phyloP scores from a whole-genome alignment of 2,329 filamentous ascomycete genomes.

The Xylaria sp. region DNA sequence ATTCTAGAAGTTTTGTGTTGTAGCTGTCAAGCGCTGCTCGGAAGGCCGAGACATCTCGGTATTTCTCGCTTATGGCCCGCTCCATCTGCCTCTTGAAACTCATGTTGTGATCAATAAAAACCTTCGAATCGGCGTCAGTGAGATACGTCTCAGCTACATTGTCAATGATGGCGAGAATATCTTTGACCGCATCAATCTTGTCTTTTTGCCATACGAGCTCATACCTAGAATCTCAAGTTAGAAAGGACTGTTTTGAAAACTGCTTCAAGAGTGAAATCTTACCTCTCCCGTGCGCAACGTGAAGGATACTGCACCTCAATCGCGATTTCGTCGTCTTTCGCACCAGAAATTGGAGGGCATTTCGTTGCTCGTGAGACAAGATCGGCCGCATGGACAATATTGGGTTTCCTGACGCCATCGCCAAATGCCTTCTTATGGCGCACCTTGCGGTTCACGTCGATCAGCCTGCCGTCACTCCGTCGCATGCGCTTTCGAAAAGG shows the following conservation, averaged over 20 bases:
- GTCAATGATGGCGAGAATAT: conserved; percentile 76
- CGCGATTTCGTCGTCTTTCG: conserved; percentile 62
- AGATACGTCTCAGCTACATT: conserved; percentile 81
- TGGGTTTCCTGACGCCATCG: conserved; percentile 53
- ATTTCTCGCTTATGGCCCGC: conserved; percentile 75
- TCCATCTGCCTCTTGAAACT: conserved; percentile 82
- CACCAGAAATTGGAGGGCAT: conserved; percentile 62
- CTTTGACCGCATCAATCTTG: conserved; percentile 78
- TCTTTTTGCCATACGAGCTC: conserved; percentile 82
- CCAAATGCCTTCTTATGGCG: conserved; percentile 59
- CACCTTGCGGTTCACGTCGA: conserved; percentile 60
- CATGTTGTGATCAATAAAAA: conserved; percentile 75
- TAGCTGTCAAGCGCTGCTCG: conserved; percentile 77
- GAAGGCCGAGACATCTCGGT: conserved; percentile 74
- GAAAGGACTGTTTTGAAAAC: conserved; percentile 33
- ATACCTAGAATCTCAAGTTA: conserved; percentile 60
- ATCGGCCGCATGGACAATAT: conserved; percentile 68
- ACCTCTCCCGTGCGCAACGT: conserved; percentile 74
- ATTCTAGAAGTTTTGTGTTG: conserved; percentile 74
- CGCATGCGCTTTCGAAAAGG: conserved; percentile 64
- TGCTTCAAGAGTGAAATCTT: conserved; percentile 41
- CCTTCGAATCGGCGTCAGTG: conserved; percentile 71
- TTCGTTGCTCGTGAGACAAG: conserved; percentile 63
- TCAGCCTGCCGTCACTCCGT: conserved; percentile 53
- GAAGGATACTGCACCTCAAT: conserved; percentile 89